Conservation (phyloP, 495 filamentous ascomycete genomes). For the Penicilliopsis zonata region DNA sequence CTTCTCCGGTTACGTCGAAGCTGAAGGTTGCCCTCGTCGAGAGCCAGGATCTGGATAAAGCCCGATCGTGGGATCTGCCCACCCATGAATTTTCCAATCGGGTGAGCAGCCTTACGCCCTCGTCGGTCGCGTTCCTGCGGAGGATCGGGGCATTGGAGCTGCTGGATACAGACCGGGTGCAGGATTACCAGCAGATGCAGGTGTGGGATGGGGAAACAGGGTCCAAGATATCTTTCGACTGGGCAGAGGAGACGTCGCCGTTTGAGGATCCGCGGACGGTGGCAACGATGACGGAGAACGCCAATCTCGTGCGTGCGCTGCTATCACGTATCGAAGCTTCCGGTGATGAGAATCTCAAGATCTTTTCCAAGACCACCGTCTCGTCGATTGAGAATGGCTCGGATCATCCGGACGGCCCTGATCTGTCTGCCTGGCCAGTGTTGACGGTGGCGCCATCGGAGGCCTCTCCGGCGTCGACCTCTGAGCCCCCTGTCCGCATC, state of each 20-base stretch:
- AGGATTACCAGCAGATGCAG: constrained; percentile 83
- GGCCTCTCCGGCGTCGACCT: constrained; percentile 21
- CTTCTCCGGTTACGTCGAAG: constrained; percentile 59
- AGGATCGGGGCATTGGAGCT: constrained; percentile 83
- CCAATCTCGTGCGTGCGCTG: constrained; percentile 71
- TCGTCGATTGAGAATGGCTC: constrained; percentile 64
- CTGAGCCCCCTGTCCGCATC: constrained; percentile 32
- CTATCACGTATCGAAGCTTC: constrained; percentile 58
- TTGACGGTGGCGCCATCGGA: constrained; percentile 46
- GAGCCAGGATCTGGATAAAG: constrained; percentile 64
- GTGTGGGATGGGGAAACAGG: constrained; percentile 94
- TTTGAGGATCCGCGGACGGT: constrained; percentile 48
- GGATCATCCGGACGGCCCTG: constrained; percentile 47
- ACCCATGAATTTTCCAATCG: constrained; percentile 75
- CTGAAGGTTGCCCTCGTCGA: constrained; percentile 86
- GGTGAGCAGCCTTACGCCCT: constrained; percentile 85
- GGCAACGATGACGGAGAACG: constrained; percentile 94
- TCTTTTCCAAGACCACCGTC: constrained; percentile 67
- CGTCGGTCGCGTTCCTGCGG: constrained; percentile 58
- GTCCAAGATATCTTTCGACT: constrained; percentile 81
- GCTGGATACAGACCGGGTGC: constrained; percentile 55
- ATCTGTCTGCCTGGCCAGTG: constrained; percentile 80
- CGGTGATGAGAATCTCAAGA: constrained; percentile 43
- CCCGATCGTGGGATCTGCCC: constrained; percentile 50
- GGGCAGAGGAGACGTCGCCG: constrained; percentile 37